Evolutionary conservation across 257 asterid species (phyloP).

Genomic region (Mitragyna speciosa): DNA sequence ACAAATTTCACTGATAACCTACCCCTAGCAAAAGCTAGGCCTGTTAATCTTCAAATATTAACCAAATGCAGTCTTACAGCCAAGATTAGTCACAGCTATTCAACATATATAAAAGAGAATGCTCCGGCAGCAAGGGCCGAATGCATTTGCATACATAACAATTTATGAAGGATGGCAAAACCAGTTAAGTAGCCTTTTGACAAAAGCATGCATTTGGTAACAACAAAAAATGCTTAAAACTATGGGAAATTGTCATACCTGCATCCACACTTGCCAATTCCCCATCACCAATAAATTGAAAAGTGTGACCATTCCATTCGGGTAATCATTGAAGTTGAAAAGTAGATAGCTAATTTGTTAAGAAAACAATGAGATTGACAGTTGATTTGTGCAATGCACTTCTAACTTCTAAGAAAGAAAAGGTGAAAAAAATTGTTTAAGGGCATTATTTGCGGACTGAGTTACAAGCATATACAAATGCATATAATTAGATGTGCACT

Average conservation of each 20-base stretch:
- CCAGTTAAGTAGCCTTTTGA: neutral
- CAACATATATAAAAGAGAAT: neutral
- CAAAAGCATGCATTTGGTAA: neutral
- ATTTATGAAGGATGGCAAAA: neutral
- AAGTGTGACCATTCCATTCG: constrained; percentile 96
- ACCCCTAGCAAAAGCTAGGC: constrained; percentile 2
- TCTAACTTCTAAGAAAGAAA: neutral
- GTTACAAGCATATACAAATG: neutral
- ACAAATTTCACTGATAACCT: neutral
- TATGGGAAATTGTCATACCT: constrained; percentile 48
- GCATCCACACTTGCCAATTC: constrained; percentile 96
- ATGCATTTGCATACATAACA: neutral
- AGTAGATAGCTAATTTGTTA: constrained; percentile 70
- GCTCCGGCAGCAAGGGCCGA: neutral
- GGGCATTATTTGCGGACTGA: neutral
- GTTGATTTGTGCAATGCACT: neutral
- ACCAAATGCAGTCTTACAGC: neutral
- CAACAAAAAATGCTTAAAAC: neutral
- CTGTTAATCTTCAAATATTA: too few relatives aligned
- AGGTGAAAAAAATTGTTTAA: neutral
- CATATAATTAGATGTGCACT: neutral
- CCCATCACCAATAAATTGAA: constrained; percentile 97
- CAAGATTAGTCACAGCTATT: neutral
- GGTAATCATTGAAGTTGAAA: constrained; percentile 97
- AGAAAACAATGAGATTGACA: constrained; percentile 18